These are phyloP conservation scores for Gymnopilus dilepis DNA, from an alignment of 768 basidiomycete genomes.

Conservation along the genomic window DNA sequence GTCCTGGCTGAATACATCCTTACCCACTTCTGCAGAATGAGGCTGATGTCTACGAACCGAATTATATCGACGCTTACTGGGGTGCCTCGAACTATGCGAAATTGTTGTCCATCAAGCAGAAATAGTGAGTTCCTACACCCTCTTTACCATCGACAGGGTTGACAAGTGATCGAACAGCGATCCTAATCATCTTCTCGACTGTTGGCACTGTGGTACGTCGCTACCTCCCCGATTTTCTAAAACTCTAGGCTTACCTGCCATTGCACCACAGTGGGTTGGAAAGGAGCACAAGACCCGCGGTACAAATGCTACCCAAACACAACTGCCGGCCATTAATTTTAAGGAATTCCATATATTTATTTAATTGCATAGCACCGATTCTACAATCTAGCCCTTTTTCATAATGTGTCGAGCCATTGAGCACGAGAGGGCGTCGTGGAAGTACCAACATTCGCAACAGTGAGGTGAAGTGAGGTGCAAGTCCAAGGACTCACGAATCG, in stretches of 20 bases:
- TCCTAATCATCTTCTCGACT: slow-evolving; percentile 24
- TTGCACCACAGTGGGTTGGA: slow-evolving; percentile 22
- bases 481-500: too few relatives aligned
- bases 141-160: too few relatives aligned
- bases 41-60: slow-evolving; percentile 25
- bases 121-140: slow-evolving; percentile 16
- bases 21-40: slow-evolving; percentile 17
- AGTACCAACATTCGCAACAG: too few relatives aligned
- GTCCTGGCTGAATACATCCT: neutral
- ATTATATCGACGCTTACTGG: slow-evolving; percentile 23
- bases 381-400: too few relatives aligned
- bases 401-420: too few relatives aligned
- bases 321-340: neutral
- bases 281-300: slow-evolving; percentile 18
- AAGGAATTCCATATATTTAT: too few relatives aligned
- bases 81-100: slow-evolving; percentile 16
- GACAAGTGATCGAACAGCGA: slow-evolving; percentile 13
- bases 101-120: slow-evolving; percentile 23
- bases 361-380: too few relatives aligned
- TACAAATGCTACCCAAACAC: slow-evolving; percentile 23
- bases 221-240: neutral
- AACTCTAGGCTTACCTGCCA: neutral
- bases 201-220: slow-evolving; percentile 25
- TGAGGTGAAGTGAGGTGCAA: too few relatives aligned
- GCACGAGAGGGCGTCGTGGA: too few relatives aligned